Evolutionary conservation across 1,284 basidiomycete genomes (phyloP), one percentile per base, ranked within the genome.

Genomic region (Hypsizygus ulmarius): DNA sequence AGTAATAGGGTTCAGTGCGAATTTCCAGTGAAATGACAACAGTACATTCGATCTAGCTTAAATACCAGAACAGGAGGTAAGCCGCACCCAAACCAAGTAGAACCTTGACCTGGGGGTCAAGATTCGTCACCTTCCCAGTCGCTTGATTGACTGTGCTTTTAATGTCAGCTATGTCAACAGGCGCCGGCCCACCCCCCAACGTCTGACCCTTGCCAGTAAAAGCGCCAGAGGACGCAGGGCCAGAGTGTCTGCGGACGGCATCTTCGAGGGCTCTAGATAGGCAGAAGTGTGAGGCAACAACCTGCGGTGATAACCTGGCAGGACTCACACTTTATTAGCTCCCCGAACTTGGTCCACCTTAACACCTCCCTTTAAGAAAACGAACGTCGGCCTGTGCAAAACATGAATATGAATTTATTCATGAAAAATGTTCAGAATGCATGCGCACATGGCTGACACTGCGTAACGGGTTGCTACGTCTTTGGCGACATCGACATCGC

Each of bases 151-250:
- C 57, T 15, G 64, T 61, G 21, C 61, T 52, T 50, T 68, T 62
- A 38, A 63, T 61, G 45, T 68, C 64, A 18, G 61, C 62, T 19
- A 66, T 47, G 45, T 69, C 66, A 11, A 67, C 53, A 3, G 70
- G 56, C 27, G 66, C 64, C 21, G 68, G 54, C 4, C 70, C 65
- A 21, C 77, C 78, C 28, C 82, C 83, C 1, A 91, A 70, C 6
- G 82, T 88, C 14, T 84, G 81, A 18, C 87, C 87, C 59, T 76
- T 76, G 5, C 88, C 87, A n/a, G 78, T 62, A 61, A 90, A 90
- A 40, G 73, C 65, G 16, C 65, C 56, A 2, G 70, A 46, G 5
- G 74, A 61, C 1, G 67, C 61, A 11, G 64, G 61, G 12, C 69
- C 63, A 14, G 76, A 68, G 63, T 81, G 78, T 47, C 74, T 77